A percentile compares a stretch with the other conserved stretches of the same genome.
These are phyloP conservation scores for Phyllosticta citriasiana DNA, from an alignment of 2,329 filamentous ascomycete genomes.

Conservation along the genomic window DNA sequence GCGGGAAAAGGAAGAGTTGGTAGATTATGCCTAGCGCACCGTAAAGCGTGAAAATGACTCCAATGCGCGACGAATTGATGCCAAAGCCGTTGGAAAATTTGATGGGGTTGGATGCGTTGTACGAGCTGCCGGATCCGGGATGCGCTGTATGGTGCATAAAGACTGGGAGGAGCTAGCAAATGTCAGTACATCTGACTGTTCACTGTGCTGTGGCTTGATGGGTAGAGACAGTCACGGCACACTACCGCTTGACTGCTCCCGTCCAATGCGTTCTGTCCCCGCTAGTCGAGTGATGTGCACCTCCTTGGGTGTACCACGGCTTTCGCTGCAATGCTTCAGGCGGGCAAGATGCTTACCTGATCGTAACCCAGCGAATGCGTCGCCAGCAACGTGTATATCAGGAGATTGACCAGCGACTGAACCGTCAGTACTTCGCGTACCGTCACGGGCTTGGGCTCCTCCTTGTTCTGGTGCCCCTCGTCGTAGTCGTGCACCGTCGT, in stretches of 20 bases:
- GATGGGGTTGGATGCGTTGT: slow-evolving; percentile 53
- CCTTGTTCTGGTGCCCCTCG: slow-evolving; percentile 13
- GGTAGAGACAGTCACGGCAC: too few species aligned
- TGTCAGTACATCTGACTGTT: not conserved
- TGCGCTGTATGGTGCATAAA: slow-evolving; percentile 69
- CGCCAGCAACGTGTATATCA: slow-evolving; percentile 71
- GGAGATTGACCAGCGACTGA: slow-evolving; percentile 65
- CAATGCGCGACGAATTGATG: slow-evolving; percentile 61
- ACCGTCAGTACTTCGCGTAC: slow-evolving; percentile 59
- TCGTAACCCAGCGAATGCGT: slow-evolving; percentile 79
- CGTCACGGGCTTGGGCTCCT: slow-evolving; percentile 20
- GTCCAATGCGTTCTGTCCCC: too few species aligned
- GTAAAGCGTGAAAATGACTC: slow-evolving; percentile 75
- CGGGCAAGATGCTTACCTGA: slow-evolving; percentile 38
- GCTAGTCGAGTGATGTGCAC: too few species aligned
- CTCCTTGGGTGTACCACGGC: too few species aligned
- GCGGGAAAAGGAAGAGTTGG: slow-evolving; percentile 80
- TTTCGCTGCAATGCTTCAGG: too few species aligned
- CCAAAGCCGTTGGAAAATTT: slow-evolving; percentile 79
- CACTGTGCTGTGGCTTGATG: too few species aligned
- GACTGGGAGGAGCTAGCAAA: slow-evolving; percentile 57
- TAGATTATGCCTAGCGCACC: slow-evolving; percentile 69
- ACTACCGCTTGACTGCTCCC: too few species aligned
- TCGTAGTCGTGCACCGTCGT: slow-evolving; percentile 17
- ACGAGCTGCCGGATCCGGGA: slow-evolving; percentile 8